phyloP scores from a whole-genome alignment of 164 flowering plant species.

The Magnolia changhungtana region DNA sequence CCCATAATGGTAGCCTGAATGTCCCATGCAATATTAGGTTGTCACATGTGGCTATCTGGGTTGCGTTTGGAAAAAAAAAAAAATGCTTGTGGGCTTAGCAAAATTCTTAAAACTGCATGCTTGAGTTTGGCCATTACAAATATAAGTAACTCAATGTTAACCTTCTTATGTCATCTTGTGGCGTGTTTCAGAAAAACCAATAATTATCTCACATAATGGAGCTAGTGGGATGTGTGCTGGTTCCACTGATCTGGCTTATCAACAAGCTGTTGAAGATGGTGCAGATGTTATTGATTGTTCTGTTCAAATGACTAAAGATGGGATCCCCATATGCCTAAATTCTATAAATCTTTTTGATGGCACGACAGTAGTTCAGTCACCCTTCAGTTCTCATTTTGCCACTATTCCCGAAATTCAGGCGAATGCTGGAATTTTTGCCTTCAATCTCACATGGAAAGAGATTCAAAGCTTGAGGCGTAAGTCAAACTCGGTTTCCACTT shows the following conservation, averaged over 20 bases:
- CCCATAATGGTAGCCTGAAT: background rate
- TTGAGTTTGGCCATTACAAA: too few species aligned
- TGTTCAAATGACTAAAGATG: conserved; percentile 82
- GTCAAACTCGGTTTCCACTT: conserved; percentile 19
- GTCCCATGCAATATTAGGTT: too few species aligned
- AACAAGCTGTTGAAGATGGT: conserved; percentile 75
- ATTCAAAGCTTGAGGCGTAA: conserved; percentile 72
- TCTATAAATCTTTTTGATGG: conserved; percentile 67
- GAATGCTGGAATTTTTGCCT: conserved; percentile 55
- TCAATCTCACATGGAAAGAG: conserved; percentile 66
- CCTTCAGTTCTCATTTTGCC: conserved; percentile 25
- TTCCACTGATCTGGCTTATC: conserved; percentile 77
- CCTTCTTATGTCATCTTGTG: conserved; percentile 5
- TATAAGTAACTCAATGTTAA: background rate
- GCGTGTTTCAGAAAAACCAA: conserved; percentile 44
- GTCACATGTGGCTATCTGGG: too few species aligned
- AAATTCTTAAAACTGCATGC: too few species aligned
- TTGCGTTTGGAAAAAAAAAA: too few species aligned
- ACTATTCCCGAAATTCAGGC: conserved; percentile 40
- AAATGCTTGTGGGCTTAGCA: too few species aligned
- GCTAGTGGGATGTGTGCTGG: conserved; percentile 90
- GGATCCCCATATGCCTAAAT: conserved; percentile 63
- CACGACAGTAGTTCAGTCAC: conserved; percentile 46
- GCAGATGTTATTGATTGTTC: conserved; percentile 79
- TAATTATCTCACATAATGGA: conserved; percentile 71